These are phyloP conservation scores for Didymella pinodella DNA, from an alignment of 2,329 filamentous ascomycete genomes.

Conservation along the genomic window DNA sequence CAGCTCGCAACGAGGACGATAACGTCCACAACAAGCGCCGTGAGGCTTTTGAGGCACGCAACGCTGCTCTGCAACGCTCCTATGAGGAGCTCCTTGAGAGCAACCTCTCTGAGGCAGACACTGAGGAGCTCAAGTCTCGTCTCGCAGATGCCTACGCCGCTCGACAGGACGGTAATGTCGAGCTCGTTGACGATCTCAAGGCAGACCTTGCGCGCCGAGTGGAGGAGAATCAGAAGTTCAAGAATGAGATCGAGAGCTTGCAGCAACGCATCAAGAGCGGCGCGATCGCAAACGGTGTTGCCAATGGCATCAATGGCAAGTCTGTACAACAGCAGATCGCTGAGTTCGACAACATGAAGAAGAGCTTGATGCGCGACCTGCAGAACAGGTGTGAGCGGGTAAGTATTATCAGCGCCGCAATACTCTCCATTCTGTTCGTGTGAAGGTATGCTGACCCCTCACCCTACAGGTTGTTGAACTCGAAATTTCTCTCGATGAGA, in stretches of 20 bases:
- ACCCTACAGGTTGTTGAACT: conserved; percentile 77
- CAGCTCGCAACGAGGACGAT: conserved; percentile 70
- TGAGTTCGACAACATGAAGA: conserved; percentile 99
- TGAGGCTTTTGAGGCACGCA: conserved; percentile 77
- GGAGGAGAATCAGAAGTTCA: conserved; percentile 83
- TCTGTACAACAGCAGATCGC: conserved; percentile 97
- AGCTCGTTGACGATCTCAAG: conserved; percentile 79
- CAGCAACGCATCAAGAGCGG: conserved; percentile 75
- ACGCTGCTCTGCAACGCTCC: conserved; percentile 77
- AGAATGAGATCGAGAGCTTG: conserved; percentile 79
- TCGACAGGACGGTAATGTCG: conserved; percentile 75
- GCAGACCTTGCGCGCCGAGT: conserved; percentile 77
- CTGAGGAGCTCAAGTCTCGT: conserved; percentile 82
- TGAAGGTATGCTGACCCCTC: conserved; percentile 32
- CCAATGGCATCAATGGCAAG: conserved; percentile 75
- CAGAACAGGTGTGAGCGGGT: conserved; percentile 97
- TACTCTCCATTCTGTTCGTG: conserved; percentile 19
- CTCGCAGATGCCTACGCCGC: conserved; percentile 79
- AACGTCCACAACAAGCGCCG: conserved; percentile 70
- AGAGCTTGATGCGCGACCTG: conserved; percentile 97
- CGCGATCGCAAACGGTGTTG: conserved; percentile 65
- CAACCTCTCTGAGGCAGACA: conserved; percentile 79
- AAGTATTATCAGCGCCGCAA: conserved; percentile 35
- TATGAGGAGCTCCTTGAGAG: conserved; percentile 84
- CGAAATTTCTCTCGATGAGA: conserved; percentile 96